These are phyloP conservation scores for Biscutella auriculata DNA, from an alignment of 441 rosid genomes.

Conservation along the genomic window DNA sequence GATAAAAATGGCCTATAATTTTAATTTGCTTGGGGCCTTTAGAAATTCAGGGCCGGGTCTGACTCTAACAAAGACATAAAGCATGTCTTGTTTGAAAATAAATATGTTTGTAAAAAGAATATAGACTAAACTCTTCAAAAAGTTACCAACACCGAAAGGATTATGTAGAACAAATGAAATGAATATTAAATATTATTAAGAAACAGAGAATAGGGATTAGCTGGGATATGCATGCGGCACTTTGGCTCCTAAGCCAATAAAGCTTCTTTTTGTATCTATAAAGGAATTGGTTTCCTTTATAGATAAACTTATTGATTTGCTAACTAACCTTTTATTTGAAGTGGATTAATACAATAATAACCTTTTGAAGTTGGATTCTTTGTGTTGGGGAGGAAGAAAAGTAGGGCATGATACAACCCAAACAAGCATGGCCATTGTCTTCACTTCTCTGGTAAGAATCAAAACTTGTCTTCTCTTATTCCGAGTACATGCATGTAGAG, in stretches of 20 bases:
- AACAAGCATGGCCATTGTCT: constrained; percentile 20
- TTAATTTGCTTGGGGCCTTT: no score
- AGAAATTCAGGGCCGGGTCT: no score
- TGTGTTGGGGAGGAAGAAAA: constrained; percentile 38
- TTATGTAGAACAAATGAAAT: neutral
- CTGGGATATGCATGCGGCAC: constrained; percentile 21
- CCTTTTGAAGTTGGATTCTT: constrained; percentile 31
- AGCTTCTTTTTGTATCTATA: constrained; percentile 35
- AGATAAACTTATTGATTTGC: neutral
- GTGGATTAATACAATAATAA: neutral
- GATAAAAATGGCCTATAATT: no score
- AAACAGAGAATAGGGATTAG: constrained; percentile 3
- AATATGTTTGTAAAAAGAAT: neutral
- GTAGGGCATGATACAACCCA: constrained; percentile 44
- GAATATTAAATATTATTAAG: neutral
- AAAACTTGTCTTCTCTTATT: neutral
- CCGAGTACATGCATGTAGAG: neutral
- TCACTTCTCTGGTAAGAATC: constrained; percentile 12
- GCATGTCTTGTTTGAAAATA: neutral
- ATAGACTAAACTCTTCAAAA: neutral
- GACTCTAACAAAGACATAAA: neutral
- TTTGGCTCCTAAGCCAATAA: constrained; percentile 11
- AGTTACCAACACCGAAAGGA: neutral
- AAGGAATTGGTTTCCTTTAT: constrained; percentile 21
- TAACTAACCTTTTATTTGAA: neutral